Evolutionary conservation across 192 early-diverging fungal species (phyloP).

Genomic region (Coemansia guatemalensis): DNA sequence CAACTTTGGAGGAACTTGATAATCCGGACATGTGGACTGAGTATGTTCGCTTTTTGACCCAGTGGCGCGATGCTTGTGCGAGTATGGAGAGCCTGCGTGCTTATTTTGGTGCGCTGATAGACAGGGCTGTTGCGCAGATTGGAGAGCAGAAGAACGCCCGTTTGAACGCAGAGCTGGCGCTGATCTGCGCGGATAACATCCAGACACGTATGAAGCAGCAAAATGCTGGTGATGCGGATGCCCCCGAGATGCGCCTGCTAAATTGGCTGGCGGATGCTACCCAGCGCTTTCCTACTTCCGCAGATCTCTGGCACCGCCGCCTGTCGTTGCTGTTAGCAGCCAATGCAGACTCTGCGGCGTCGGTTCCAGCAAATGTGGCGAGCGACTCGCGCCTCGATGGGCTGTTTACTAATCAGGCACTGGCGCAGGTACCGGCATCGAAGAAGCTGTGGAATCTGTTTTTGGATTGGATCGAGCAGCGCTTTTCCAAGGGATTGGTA

Average conservation of each 20-base stretch:
- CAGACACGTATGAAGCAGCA: background rate
- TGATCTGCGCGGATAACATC: constrained; percentile 19
- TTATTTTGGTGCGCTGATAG: constrained; percentile 52
- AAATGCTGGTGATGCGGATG: background rate
- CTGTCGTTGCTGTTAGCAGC: constrained; percentile 8
- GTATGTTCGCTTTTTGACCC: constrained; percentile 63
- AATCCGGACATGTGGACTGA: constrained; percentile 59
- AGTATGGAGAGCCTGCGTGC: constrained; percentile 14
- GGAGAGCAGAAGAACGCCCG: constrained; percentile 43
- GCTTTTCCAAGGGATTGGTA: background rate
- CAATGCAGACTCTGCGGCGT: background rate
- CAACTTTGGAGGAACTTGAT: constrained; percentile 42
- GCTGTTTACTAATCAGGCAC: constrained; percentile 48
- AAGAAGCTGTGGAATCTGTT: constrained; percentile 49
- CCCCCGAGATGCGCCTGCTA: constrained; percentile 11
- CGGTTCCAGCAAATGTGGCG: background rate
- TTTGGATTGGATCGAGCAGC: constrained; percentile 40
- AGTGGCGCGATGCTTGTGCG: constrained; percentile 31
- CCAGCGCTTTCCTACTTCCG: constrained; percentile 25
- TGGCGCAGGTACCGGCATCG: constrained; percentile 26
- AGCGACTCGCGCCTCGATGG: constrained; percentile 41
- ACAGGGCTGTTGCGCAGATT: constrained; percentile 58
- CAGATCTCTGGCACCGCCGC: constrained; percentile 31
- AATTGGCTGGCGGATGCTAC: constrained; percentile 32
- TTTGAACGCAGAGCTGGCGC: constrained; percentile 56